Base-by-base conservation (phyloP, 805 yeast genomes). In the Scheffersomyces ergatensis region DNA sequence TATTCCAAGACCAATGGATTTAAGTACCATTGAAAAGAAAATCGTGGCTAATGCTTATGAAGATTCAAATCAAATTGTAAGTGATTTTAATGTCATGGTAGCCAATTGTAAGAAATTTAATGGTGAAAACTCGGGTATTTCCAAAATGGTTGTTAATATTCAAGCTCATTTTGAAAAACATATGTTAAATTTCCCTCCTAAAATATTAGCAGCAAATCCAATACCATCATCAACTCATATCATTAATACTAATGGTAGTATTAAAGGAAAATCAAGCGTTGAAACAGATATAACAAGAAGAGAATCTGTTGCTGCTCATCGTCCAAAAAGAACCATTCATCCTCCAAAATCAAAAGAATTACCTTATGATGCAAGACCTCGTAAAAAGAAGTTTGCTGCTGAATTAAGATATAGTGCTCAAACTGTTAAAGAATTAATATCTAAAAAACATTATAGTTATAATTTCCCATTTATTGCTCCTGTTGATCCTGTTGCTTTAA, bases 311-410 rank as follows among this genome's bases (percentile, higher is more conserved):
- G 80, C 83, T 18, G 86, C 82, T 38, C 93, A 90, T 23, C 76
- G 99, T 50, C 98, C 98, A 29, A 92, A 92, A 64, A 80, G 99
- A 51, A 93, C 89, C 51, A 89, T 93, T 36, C 97, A 90, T 60
- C 99, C 99, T 3, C 99, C 99, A 39, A 84, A 86, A 57, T 87
- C 96, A 24, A 88, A 88, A 57, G 97, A 93, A 59, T 79, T 90
- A 62, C 95, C 96, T 3, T 89, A 88, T 55, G 97, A 89, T 55
- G 81, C 81, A 39, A 76, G 90, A 57, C 99, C 99, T 34, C 79
- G 95, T 49, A 87, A 87, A 66, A 90, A 92, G 77, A 92, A 89
- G 70, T 82, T 74, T 57, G 95, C 92, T 30, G 85, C 92, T 8
- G 97, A 92, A 62, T 76, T 93, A 59, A 77, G 90, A 56, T 93